Evolutionary conservation across 768 basidiomycete genomes (phyloP), one percentile per base, ranked within the genome.

Genomic region (Tulasnella sp.): DNA sequence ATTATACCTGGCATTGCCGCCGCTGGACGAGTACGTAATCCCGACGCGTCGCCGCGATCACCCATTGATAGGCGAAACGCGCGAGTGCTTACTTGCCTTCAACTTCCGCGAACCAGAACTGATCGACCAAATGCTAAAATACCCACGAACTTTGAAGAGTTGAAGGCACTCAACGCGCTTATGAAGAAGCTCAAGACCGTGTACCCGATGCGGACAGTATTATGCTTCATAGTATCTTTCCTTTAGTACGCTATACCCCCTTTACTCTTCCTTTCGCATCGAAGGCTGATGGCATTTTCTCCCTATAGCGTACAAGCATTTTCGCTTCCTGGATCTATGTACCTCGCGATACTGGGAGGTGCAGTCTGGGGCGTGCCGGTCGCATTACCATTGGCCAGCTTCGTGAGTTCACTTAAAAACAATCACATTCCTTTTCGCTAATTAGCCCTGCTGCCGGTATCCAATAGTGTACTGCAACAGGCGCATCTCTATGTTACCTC

Each of bases 251-350:
- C 79, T 3, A 17, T n/a, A 1, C 21, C 29, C 11, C 27, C 15
- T n/a, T n/a, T n/a, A n/a, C n/a, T 38, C 5, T 17, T 29, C 4
- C 21, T 50, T 4, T n/a, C 45, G n/a, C 11, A n/a, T 23, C 7
- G 7, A 48, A 21, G 5, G 47, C 47, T 5, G 47, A 38, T 38
- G 2, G 24, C 38, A 15, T 34, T 43, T 48, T 27, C 44, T 15
- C 24, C 26, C 47, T 8, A 2, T 68, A 95, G 93, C 73, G 77
- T 97, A 4, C 94, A 98, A 76, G 91, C 92, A 0, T 98, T 97
- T 73, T 94, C 93, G 4, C 78, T 97, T 15, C 94, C 95, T 0
- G 94, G 94, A 1, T 95, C 92, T 43, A 95, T 97, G 93, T 97
- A 97, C 69, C 81, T 97, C 48, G 92, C 92, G 56, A 96, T 98